Conservation (phyloP, 805 yeast species). For the Starmerella floris region DNA sequence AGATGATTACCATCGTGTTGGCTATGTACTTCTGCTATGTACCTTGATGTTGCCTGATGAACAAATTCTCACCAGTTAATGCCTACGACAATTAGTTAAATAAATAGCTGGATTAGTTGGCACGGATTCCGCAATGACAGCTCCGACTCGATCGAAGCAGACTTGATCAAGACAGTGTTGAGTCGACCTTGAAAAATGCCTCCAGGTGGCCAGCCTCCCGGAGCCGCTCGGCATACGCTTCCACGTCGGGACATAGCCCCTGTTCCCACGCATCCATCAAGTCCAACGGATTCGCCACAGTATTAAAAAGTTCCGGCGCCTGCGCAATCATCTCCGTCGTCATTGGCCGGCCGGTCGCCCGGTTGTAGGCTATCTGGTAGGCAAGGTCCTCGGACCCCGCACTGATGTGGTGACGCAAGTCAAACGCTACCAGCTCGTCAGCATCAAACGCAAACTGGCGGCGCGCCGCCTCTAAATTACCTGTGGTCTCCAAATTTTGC, state of each 20-base stretch:
- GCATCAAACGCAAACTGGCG: background rate
- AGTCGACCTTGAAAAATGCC: conserved; percentile 44
- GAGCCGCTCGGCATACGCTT: conserved; percentile 3
- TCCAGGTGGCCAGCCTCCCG: conserved; percentile 22
- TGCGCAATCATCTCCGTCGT: background rate
- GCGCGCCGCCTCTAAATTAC: conserved; percentile 10
- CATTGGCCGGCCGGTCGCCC: conserved; percentile 1
- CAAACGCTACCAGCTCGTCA: conserved; percentile 8
- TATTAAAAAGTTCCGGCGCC: conserved; percentile 1
- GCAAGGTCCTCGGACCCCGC: background rate
- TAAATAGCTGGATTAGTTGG: no score
- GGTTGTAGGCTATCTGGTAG: conserved; percentile 4
- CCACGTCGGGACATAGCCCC: conserved; percentile 7
- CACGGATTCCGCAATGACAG: no score
- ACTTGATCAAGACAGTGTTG: no score
- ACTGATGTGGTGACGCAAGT: background rate
- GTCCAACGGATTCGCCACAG: background rate
- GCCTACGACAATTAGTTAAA: no score
- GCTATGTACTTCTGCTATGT: no score
- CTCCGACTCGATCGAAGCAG: no score
- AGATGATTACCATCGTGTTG: no score
- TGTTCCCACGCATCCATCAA: conserved; percentile 4
- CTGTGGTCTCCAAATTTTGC: conserved; percentile 8
- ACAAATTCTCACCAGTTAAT: no score
- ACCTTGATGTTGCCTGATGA: no score